These are phyloP conservation scores for Venturiaceae sp. DNA, from an alignment of 2,329 filamentous ascomycete genomes.

Conservation along the genomic window DNA sequence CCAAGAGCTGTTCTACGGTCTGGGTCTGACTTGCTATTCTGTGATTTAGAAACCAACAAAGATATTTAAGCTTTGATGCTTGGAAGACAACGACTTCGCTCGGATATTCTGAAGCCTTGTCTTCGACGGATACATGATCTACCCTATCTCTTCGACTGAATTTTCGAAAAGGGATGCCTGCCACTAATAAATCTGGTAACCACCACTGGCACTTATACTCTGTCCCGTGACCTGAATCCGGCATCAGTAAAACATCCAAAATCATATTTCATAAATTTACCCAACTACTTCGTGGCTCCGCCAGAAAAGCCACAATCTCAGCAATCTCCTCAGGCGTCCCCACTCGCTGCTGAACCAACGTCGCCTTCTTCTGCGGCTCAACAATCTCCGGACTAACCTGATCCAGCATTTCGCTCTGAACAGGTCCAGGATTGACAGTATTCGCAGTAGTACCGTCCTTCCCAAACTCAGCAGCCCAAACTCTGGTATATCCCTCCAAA, in stretches of 20 bases:
- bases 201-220: conserved; percentile 46
- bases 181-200: conserved; percentile 11
- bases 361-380: conserved; percentile 39
- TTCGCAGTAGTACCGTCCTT: conserved; percentile 50
- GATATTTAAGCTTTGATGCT: too few relatives aligned
- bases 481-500: conserved; percentile 49
- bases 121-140: too few relatives aligned
- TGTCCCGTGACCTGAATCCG: conserved; percentile 37
- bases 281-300: conserved; percentile 39
- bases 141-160: too few relatives aligned
- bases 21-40: too few relatives aligned
- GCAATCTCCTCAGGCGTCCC: conserved; percentile 46
- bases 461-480: conserved; percentile 50
- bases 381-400: conserved; percentile 41
- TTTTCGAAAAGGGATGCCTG: too few relatives aligned
- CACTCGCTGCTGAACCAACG: conserved; percentile 40
- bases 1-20: too few relatives aligned
- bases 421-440: conserved; percentile 48
- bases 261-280: conserved; percentile 18
- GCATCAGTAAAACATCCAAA: conserved; percentile 11
- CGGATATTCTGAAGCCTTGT: too few relatives aligned
- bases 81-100: too few relatives aligned
- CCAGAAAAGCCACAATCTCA: conserved; percentile 46
- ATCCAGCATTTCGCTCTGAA: conserved; percentile 48
- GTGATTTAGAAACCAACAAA: too few relatives aligned